Evolutionary conservation across 2,329 filamentous ascomycete species (phyloP), one percentile per base, ranked within the genome.

Genomic region (Colletotrichum camelliae): DNA sequence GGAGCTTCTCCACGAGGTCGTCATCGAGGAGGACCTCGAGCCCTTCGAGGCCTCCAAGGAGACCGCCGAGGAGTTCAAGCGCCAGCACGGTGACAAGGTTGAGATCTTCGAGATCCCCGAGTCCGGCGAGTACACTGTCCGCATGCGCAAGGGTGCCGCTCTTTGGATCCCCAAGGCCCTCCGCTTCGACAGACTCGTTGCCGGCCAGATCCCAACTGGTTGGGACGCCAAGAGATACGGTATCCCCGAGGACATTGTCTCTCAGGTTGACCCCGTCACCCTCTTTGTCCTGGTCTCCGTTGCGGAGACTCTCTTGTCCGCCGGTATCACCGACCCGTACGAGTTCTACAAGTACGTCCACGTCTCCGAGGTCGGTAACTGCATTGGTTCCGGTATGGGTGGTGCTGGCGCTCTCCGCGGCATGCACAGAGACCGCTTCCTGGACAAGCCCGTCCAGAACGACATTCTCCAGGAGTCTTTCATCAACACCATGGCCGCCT

Each of bases 261-360:
- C 94, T 55, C 97, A 99, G 84, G 97, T 99, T 78, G 97, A 99
- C 82, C 97, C 96, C 7, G 96, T 98, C 79, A 98, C 97, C 2
- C 91, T 99, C 65, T 99, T 95, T 83, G 95, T 98, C 35, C 94
- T 99, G 61, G 96, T 98, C 62, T 97, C 95, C 70, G 98, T 96
- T 64, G 95, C 94, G 2, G 97, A 99, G 86, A 93, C 96, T 75
- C 93, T 99, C 9, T 90, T 99, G 67, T 94, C 95, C 35, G 94
- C 95, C 77, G 97, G 97, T 93, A 96, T 99, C 84, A 98, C 97
- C 31, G 97, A 99, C 83, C 97, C 97, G 24, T 99, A 98, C 83
- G 97, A 99, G 87, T 98, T 99, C 88, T 99, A 99, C 92, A 96
- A 98, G 89, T 99, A 99, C 82, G 96, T 99, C 78, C 97, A 99